Evolutionary conservation across 805 yeast species (phyloP).

Genomic region (Cephaloascus albidus): DNA sequence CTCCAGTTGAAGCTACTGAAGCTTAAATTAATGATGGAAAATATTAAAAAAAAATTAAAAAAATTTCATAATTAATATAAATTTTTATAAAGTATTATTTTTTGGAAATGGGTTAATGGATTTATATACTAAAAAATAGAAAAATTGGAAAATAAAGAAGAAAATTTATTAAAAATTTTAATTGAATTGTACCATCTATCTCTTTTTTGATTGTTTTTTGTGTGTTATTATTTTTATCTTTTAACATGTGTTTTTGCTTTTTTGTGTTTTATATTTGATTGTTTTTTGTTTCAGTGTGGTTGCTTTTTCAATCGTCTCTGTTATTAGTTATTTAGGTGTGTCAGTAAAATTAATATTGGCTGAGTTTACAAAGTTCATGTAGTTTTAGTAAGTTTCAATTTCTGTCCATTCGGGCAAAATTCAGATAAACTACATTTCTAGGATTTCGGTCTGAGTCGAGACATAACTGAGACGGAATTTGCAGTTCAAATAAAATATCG

Average conservation of each 20-base stretch:
- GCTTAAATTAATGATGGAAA: conserved; percentile 7
- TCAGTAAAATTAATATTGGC: not conserved
- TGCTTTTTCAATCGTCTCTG: not conserved
- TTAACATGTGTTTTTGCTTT: not conserved
- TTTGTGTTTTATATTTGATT: not conserved
- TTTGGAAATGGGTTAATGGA: conserved; percentile 1
- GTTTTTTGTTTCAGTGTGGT: not conserved
- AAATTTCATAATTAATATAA: conserved; percentile 7
- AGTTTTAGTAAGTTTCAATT: no score
- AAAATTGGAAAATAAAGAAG: not conserved
- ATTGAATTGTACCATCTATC: not conserved
- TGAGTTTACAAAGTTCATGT: not conserved
- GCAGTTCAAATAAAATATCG: no score
- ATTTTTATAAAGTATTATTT: not conserved
- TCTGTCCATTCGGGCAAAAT: no score
- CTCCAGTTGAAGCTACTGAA: conserved; percentile 11
- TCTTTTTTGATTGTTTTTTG: not conserved
- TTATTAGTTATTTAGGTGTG: not conserved
- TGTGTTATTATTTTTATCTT: not conserved
- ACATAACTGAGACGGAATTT: no score
- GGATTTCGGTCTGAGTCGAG: no score
- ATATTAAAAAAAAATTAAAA: conserved; percentile 8
- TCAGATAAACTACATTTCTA: no score
- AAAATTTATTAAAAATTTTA: not conserved
- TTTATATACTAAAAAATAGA: not conserved